phyloP scores from a whole-genome alignment of 2,329 filamentous ascomycete species.

The Oidium heveae region DNA sequence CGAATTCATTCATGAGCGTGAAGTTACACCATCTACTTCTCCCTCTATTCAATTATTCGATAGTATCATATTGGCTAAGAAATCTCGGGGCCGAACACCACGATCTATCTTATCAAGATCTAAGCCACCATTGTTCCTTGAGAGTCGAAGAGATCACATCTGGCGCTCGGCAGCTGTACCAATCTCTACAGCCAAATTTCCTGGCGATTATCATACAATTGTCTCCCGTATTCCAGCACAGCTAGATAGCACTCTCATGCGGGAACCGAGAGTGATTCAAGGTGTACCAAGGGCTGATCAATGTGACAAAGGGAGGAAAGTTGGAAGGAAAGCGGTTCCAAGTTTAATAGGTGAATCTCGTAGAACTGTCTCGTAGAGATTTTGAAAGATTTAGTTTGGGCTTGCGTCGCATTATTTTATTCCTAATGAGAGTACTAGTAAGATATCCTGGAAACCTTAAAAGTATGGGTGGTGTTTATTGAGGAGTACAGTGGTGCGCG shows the following conservation, averaged over 20 bases:
- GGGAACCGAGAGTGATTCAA: conserved; percentile 72
- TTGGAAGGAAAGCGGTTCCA: conserved; percentile 14
- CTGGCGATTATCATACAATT: conserved; percentile 33
- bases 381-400: too few species aligned
- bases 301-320: conserved; percentile 12
- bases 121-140: conserved; percentile 30
- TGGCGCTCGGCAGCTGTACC: conserved; percentile 46
- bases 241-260: conserved; percentile 69
- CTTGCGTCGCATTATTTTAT: neutral
- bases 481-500: too few species aligned
- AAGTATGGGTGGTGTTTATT: too few species aligned
- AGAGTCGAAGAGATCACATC: conserved; percentile 51
- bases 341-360: conserved; percentile 10
- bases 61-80: conserved; percentile 61
- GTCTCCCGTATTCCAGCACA: conserved; percentile 50
- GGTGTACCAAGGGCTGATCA: conserved; percentile 41
- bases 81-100: conserved; percentile 34
- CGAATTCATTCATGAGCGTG: conserved; percentile 64
- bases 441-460: too few species aligned
- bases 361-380: too few species aligned
- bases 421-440: too few species aligned
- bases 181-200: conserved; percentile 33
- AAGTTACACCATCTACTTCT: conserved; percentile 34
- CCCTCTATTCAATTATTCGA: conserved; percentile 54
- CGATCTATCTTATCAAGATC: conserved; percentile 17